Evolutionary conservation across 805 yeast genomes (phyloP).

Genomic region (Teunomyces cretensis): DNA sequence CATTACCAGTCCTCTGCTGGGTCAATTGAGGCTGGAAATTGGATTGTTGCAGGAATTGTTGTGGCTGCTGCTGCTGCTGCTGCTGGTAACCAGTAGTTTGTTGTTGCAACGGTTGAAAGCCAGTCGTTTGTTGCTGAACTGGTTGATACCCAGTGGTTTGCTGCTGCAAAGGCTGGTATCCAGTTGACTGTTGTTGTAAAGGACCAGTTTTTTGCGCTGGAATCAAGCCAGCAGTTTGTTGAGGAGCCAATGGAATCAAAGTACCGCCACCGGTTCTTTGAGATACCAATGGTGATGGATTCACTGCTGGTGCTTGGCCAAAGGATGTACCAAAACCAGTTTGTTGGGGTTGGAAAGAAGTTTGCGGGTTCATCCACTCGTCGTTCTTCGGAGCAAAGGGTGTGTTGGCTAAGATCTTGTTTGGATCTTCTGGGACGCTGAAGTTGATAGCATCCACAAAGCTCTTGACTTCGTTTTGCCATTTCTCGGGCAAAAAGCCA

Average conservation of each 20-base stretch:
- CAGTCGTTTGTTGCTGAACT: constrained; percentile 43
- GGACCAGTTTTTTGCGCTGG: constrained; percentile 47
- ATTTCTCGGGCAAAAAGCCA: constrained; percentile 62
- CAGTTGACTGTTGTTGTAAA: constrained; percentile 22
- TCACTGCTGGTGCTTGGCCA: constrained; percentile 5
- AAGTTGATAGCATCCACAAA: constrained; percentile 88
- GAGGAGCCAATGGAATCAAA: constrained; percentile 54
- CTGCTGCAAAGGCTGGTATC: constrained; percentile 15
- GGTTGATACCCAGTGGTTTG: constrained; percentile 27
- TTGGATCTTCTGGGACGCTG: constrained; percentile 61
- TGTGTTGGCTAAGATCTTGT: constrained; percentile 41
- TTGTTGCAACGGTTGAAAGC: constrained; percentile 18
- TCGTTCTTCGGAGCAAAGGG: constrained; percentile 34
- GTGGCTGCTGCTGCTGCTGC: constrained; percentile 43
- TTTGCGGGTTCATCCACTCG: constrained; percentile 32
- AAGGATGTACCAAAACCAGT: constrained; percentile 27
- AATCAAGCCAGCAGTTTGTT: constrained; percentile 66
- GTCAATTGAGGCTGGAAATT: constrained; percentile 26
- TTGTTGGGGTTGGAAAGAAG: constrained; percentile 40
- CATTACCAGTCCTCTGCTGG: constrained; percentile 11
- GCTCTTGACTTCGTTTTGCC: constrained; percentile 80
- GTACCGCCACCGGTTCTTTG: constrained; percentile 50
- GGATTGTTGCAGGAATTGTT: constrained; percentile 23
- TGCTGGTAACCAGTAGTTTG: constrained; percentile 27
- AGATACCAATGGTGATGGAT: constrained; percentile 24